Conservation (phyloP, 108 stramenopile species). For the Nitzschia inconspicua region DNA sequence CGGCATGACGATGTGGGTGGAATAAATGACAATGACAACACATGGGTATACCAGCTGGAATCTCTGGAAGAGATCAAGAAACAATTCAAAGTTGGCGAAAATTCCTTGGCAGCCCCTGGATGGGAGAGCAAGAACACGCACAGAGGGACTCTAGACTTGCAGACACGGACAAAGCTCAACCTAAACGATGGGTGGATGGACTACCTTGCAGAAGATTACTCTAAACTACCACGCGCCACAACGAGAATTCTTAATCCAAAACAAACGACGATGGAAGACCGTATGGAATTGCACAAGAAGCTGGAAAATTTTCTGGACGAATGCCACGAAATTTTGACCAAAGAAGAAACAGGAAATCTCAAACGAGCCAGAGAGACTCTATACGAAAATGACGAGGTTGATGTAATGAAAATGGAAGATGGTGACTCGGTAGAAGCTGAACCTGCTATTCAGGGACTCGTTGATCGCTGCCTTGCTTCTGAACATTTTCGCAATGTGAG, state of each 20-base stretch:
- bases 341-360: slow-evolving; percentile 13
- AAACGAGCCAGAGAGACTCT: slow-evolving; percentile 3
- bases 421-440: background rate
- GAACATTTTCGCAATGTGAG: slow-evolving; percentile 44
- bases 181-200: slow-evolving; percentile 50
- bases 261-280: slow-evolving; percentile 34
- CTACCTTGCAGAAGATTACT: slow-evolving; percentile 24
- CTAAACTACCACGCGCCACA: background rate
- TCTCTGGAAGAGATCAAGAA: slow-evolving; percentile 28
- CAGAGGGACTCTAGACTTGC: slow-evolving; percentile 39
- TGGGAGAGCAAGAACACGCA: background rate
- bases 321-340: slow-evolving; percentile 47
- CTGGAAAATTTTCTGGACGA: slow-evolving; percentile 49
- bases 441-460: slow-evolving; percentile 17
- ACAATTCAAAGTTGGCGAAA: slow-evolving; percentile 2
- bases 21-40: slow-evolving; percentile 68
- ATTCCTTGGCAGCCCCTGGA: slow-evolving; percentile 11
- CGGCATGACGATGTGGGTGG: slow-evolving; percentile 42
- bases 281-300: slow-evolving; percentile 42
- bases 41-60: slow-evolving; percentile 54
- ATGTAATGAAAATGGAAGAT: background rate
- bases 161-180: slow-evolving; percentile 37
- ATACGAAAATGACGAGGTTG: background rate
- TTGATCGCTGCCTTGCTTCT: slow-evolving; percentile 40
- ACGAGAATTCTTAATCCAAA: slow-evolving; percentile 25